Evolutionary conservation across 805 yeast genomes (phyloP).

Genomic region (Myxozyma lipomycoides): DNA sequence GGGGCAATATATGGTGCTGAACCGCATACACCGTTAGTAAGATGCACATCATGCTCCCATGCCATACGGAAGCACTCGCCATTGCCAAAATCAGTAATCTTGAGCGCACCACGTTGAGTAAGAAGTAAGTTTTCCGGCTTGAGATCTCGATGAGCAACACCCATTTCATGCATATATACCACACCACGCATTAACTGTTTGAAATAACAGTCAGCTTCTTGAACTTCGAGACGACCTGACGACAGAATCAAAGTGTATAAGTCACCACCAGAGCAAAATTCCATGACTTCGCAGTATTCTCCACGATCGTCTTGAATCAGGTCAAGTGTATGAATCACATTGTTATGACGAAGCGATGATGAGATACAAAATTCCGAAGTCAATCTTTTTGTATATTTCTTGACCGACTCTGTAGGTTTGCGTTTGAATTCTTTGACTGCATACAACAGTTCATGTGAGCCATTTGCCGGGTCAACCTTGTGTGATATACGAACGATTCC

Average conservation of each 20-base stretch:
- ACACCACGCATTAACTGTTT: slow-evolving; percentile 82
- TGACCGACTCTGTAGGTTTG: slow-evolving; percentile 54
- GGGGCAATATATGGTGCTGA: slow-evolving; percentile 92
- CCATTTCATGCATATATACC: slow-evolving; percentile 80
- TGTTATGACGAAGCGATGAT: slow-evolving; percentile 67
- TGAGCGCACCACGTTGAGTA: slow-evolving; percentile 60
- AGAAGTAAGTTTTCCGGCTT: slow-evolving; percentile 83
- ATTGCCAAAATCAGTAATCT: slow-evolving; percentile 84
- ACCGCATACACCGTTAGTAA: slow-evolving; percentile 73
- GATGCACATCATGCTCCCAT: slow-evolving; percentile 74
- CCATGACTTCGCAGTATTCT: slow-evolving; percentile 87
- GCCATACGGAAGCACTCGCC: slow-evolving; percentile 87
- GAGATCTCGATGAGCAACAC: slow-evolving; percentile 90
- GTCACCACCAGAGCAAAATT: slow-evolving; percentile 87
- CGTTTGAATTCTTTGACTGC: slow-evolving; percentile 76
- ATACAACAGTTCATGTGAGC: slow-evolving; percentile 47
- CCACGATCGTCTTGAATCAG: slow-evolving; percentile 70
- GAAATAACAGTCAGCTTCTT: slow-evolving; percentile 84
- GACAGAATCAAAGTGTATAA: slow-evolving; percentile 56
- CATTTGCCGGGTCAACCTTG: slow-evolving; percentile 44
- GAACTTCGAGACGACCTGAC: slow-evolving; percentile 50
- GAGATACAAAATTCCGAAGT: slow-evolving; percentile 90
- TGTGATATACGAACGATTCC: slow-evolving; percentile 91
- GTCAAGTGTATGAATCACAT: slow-evolving; percentile 73
- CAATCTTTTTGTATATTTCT: slow-evolving; percentile 62